A percentile compares a stretch with the other conserved stretches of the same genome.
phyloP scores from a whole-genome alignment of 148 eudicot genomes.

The Heliosperma pusillum region DNA sequence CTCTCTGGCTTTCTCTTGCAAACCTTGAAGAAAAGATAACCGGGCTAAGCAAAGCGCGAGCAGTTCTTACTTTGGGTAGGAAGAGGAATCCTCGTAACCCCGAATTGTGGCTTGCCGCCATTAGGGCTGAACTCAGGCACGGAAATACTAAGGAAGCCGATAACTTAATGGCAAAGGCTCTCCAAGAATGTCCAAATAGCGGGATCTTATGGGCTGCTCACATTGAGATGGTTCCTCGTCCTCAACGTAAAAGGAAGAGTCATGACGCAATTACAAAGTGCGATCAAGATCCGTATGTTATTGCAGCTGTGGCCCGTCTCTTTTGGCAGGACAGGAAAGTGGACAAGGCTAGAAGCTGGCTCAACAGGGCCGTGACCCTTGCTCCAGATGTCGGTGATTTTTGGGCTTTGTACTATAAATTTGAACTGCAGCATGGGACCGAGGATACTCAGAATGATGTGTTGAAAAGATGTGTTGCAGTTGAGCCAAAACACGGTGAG shows the following conservation, averaged over 20 bases:
- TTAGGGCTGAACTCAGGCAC: conserved; percentile 79
- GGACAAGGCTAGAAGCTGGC: conserved; percentile 83
- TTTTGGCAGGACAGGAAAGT: conserved; percentile 97
- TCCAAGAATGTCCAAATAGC: conserved; percentile 89
- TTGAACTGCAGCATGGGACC: conserved; percentile 78
- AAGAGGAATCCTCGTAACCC: conserved; percentile 85
- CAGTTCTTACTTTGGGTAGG: conserved; percentile 75
- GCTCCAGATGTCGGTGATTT: conserved; percentile 89
- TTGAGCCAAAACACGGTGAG: conserved; percentile 98
- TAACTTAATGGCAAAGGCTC: conserved; percentile 86
- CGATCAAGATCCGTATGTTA: conserved; percentile 72
- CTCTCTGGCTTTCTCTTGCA: conserved; percentile 91
- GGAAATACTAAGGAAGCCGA: conserved; percentile 80
- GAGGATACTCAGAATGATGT: conserved; percentile 85
- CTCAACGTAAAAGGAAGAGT: conserved; percentile 82
- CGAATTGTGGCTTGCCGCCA: conserved; percentile 94
- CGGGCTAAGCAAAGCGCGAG: conserved; percentile 86
- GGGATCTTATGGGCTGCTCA: conserved; percentile 91
- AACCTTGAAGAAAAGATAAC: conserved; percentile 76
- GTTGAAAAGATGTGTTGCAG: conserved; percentile 69
- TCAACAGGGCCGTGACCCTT: conserved; percentile 79
- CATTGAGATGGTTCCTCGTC: conserved; percentile 84
- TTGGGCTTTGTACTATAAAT: conserved; percentile 83
- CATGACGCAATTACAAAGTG: conserved; percentile 69
- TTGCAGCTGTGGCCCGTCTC: conserved; percentile 74